Percentiles rank a stretch among this genome's conserved stretches.
Conservation (phyloP, 331 rosid species). For the Telfairia occidentalis region DNA sequence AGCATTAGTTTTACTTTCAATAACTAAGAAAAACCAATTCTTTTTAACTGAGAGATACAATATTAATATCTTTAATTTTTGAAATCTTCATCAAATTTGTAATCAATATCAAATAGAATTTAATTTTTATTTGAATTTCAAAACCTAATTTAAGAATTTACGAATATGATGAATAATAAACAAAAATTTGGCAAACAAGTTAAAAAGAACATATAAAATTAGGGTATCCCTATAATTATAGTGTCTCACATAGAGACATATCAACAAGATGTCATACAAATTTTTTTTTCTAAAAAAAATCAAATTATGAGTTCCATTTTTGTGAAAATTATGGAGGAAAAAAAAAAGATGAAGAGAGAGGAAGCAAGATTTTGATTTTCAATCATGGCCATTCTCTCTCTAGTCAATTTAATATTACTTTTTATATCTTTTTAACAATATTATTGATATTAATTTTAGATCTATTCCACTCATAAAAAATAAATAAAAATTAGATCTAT, state of each 20-base stretch:
- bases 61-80: too few species aligned
- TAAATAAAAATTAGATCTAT: not conserved
- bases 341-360: not conserved
- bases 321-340: not conserved
- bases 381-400: not conserved
- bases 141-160: not conserved
- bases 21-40: too few species aligned
- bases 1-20: too few species aligned
- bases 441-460: not conserved
- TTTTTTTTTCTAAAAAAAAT: too few species aligned
- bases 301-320: not conserved
- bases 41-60: too few species aligned
- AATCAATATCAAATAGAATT: too few species aligned
- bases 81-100: too few species aligned
- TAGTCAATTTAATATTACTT: not conserved
- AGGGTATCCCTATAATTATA: not conserved
- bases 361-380: not conserved
- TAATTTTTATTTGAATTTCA: not conserved
- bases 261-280: not conserved
- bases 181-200: not conserved
- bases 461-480: too few species aligned
- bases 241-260: not conserved
- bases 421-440: not conserved
- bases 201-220: not conserved
- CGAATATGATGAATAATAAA: too few species aligned